Conservation (phyloP, 225 moss, liverwort and hornwort species). For the Physcomitrellopsis africana region DNA sequence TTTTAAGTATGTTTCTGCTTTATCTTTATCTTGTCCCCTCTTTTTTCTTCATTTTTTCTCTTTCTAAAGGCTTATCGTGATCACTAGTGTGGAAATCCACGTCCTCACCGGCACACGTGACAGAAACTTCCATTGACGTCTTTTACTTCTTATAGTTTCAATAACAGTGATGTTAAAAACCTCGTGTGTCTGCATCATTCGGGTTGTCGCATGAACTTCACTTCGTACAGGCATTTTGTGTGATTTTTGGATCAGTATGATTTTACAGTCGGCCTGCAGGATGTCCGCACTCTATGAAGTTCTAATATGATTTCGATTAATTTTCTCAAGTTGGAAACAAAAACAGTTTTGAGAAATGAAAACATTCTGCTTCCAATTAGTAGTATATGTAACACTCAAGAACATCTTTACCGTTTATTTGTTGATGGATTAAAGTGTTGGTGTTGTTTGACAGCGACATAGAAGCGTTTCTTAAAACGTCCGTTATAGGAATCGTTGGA, state of each 20-base stretch:
- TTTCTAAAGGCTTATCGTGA: constrained; percentile 1
- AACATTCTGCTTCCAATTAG: not conserved
- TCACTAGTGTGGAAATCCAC: not conserved
- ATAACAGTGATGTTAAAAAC: not conserved
- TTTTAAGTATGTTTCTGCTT: constrained; percentile 24
- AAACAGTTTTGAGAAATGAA: not conserved
- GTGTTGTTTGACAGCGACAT: constrained; percentile 19
- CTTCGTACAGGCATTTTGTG: not conserved
- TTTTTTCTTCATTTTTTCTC: not conserved
- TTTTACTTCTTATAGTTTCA: constrained; percentile 2
- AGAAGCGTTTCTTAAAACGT: constrained; percentile 23
- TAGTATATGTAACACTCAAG: not conserved
- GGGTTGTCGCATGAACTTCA: constrained; percentile 19
- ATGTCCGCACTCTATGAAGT: not conserved
- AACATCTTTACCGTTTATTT: not conserved
- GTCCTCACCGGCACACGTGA: not conserved
- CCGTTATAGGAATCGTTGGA: constrained; percentile 2
- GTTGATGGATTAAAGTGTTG: not conserved
- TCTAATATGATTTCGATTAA: constrained; percentile 6
- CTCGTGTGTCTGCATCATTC: not conserved
- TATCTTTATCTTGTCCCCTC: constrained; percentile 1
- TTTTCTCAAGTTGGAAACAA: not conserved
- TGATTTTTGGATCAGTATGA: not conserved
- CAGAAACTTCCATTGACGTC: not conserved
- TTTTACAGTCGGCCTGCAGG: not conserved